Conservation (phyloP, 345 rosid species). For the Schrenkiella parvula region DNA sequence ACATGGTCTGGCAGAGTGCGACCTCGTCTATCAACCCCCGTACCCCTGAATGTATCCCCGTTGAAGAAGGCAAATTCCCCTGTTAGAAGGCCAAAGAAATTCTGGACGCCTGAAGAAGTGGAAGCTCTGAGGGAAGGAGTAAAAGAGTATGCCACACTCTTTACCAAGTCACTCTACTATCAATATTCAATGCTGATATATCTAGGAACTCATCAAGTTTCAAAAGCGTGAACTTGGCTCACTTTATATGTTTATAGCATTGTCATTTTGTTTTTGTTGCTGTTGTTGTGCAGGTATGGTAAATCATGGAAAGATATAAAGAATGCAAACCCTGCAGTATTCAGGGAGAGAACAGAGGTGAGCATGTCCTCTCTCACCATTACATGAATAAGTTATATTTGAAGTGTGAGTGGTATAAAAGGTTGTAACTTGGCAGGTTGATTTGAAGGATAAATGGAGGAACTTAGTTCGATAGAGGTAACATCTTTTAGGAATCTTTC, state of each 20-base stretch:
- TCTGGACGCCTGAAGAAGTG: slow-evolving; percentile 30
- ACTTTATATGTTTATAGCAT: neutral
- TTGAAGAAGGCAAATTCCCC: neutral
- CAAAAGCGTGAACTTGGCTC: slow-evolving; percentile 2
- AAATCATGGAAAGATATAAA: slow-evolving; percentile 27
- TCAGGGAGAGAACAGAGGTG: slow-evolving; percentile 29
- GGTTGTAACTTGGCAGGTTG: slow-evolving; percentile 16
- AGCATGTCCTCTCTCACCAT: neutral
- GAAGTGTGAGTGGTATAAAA: slow-evolving; percentile 6
- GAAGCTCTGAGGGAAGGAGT: slow-evolving; percentile 32
- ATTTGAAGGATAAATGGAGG: slow-evolving; percentile 35
- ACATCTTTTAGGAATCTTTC: neutral
- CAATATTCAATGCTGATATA: neutral
- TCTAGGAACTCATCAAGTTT: neutral
- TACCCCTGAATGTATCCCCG: slow-evolving; percentile 21
- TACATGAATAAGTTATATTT: neutral
- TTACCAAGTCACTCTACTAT: neutral
- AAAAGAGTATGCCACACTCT: slow-evolving; percentile 24
- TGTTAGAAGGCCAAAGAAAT: slow-evolving; percentile 24
- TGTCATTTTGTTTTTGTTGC: neutral
- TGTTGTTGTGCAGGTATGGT: slow-evolving; percentile 25
- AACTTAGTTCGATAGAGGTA: slow-evolving; percentile 23
- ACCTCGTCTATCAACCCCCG: slow-evolving; percentile 13
- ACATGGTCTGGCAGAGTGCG: slow-evolving; percentile 24
- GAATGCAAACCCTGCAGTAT: slow-evolving; percentile 25